These are phyloP conservation scores for Macrophomina phaseolina DNA, from an alignment of 2,329 filamentous ascomycete species.

Conservation along the genomic window DNA sequence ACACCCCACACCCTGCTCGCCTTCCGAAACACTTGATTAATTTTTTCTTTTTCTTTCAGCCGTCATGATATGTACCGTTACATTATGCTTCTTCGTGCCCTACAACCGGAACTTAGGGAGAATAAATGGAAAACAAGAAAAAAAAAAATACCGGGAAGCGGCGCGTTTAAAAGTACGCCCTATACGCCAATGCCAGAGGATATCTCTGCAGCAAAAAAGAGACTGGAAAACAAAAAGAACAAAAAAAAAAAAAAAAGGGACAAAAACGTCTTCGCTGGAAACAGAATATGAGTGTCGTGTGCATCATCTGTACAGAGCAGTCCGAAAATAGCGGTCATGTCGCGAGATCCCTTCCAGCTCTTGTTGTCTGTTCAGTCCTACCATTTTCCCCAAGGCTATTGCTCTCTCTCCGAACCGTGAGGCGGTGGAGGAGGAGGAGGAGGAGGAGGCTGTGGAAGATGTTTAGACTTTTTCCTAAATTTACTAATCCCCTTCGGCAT, in stretches of 20 bases:
- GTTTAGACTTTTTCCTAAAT: neutral
- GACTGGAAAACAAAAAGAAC: neutral
- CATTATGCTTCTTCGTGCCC: neutral
- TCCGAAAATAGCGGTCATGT: neutral
- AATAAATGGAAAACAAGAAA: neutral
- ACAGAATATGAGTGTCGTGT: neutral
- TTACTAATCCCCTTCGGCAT: slow-evolving; percentile 37
- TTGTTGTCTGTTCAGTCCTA: neutral
- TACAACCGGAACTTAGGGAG: neutral
- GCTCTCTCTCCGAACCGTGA: neutral
- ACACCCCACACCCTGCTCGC: neutral
- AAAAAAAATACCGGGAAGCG: neutral
- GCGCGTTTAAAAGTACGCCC: neutral
- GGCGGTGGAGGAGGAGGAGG: neutral
- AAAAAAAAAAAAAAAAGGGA: neutral
- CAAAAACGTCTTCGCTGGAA: neutral
- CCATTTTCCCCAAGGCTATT: neutral
- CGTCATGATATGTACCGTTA: slow-evolving; percentile 2
- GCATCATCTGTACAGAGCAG: slow-evolving; percentile 19
- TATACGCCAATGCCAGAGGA: slow-evolving; percentile 2
- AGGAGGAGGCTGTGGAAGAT: neutral
- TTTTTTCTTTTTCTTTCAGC: neutral
- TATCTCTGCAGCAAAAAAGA: neutral
- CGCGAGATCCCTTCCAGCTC: neutral
- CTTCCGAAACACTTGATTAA: neutral